Evolutionary conservation across 371 early-diverging fungal species (phyloP).

Genomic region (Batrachochytrium dendrobatidis): DNA sequence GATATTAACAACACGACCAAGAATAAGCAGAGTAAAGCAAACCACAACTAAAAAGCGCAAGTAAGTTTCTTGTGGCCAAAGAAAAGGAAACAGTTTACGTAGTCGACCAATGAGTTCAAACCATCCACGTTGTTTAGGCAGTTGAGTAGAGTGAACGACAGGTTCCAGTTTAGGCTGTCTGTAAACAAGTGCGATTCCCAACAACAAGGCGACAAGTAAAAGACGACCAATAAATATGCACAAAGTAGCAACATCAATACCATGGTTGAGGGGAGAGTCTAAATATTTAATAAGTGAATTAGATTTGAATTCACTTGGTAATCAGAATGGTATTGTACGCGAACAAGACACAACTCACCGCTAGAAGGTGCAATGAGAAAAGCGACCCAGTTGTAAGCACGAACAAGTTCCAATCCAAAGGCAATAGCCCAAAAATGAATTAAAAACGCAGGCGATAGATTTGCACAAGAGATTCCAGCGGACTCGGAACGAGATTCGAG

Average conservation of each 20-base stretch:
- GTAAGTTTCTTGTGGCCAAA: conserved; percentile 67
- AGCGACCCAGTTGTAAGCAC: conserved; percentile 14
- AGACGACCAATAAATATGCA: conserved; percentile 7
- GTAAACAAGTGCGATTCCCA: neutral
- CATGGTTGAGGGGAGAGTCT: neutral
- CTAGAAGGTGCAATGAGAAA: neutral
- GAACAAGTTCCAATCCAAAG: conserved; percentile 6
- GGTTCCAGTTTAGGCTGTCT: neutral
- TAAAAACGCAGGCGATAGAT: neutral
- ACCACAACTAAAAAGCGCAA: conserved; percentile 63
- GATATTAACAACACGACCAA: conserved; percentile 74
- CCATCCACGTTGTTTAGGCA: neutral
- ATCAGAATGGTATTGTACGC: neutral
- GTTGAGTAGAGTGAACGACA: neutral
- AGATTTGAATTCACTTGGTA: neutral
- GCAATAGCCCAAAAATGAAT: conserved; percentile 13
- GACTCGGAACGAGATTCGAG: conserved; percentile 1
- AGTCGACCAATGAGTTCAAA: neutral
- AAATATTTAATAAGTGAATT: neutral
- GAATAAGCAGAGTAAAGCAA: conserved; percentile 57
- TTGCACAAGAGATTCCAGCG: no score
- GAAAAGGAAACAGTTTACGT: conserved; percentile 62
- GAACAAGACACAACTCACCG: neutral
- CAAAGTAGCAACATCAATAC: conserved; percentile 4
- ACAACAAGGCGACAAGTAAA: neutral